Base-by-base conservation (phyloP, 2,329 filamentous ascomycete genomes). In the Colletotrichum neosansevieriae region DNA sequence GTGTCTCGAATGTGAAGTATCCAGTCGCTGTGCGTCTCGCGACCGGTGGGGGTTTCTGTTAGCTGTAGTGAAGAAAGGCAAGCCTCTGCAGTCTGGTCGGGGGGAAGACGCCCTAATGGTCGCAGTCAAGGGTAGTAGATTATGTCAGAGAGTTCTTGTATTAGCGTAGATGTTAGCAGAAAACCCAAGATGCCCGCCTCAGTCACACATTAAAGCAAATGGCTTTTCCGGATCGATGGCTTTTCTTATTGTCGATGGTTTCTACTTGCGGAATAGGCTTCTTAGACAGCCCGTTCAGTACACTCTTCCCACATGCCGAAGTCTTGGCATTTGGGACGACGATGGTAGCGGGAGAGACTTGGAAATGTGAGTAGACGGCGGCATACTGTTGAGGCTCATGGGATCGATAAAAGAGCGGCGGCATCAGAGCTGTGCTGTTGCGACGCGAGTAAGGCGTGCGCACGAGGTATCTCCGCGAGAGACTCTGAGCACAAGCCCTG, bases 1-100 rank as follows among this genome's bases (percentile, higher is more conserved):
- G 40, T 21, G 60, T 68, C 65, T 65, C 60, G 47, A 68, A 68
- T 49, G 29, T 58, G 53, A 58, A 34, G 54, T 64, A 19, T 36
- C 32, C 53, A 36, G 29, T 47, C 32, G 45, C 53, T 13, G 42
- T 29, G 21, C n/a, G 38, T 49, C 53, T 36, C 34, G 36, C 6
- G 3, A 10, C n/a, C 36, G 10, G 57, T 29, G 49, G 63, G 57
- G 45, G 7, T 36, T 40, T 60, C 58, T 54, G 49, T 62, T 49
- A 53, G 42, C 19, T 9, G 4, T 17, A 36, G 45, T 2, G 4
- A 19, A 21, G 45, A 38, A 10, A 21, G 17, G 53, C 45, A 51
- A 9, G 29, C 17, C 42, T 15, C 42, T 15, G 47, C 19, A 47
- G 34, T 36, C 34, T 36, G 15, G 4, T 34, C 58, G 15, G 19